Evolutionary conservation across 768 basidiomycete species (phyloP).

Genomic region (Suillus discolor): DNA sequence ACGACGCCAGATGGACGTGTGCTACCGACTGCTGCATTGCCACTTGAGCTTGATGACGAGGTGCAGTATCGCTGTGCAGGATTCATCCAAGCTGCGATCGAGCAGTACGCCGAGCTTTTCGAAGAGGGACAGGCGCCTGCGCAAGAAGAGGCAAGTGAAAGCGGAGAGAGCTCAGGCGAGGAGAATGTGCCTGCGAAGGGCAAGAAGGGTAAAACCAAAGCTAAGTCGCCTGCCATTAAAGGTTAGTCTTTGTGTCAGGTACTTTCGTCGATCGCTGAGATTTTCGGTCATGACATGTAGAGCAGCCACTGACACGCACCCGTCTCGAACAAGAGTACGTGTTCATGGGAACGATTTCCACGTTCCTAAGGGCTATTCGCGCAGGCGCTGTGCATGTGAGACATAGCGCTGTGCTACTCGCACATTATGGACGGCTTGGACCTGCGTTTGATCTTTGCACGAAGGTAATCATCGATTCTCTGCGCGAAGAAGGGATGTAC

Average conservation of each 20-base stretch:
- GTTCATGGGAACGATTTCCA: conserved; percentile 78
- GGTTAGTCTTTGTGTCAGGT: conserved; percentile 31
- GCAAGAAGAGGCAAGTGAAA: conserved; percentile 39
- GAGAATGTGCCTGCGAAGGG: conserved; percentile 36
- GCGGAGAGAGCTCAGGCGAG: conserved; percentile 41
- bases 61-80: conserved; percentile 88
- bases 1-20: conserved; percentile 46
- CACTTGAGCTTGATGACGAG: conserved; percentile 75
- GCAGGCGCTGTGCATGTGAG: conserved; percentile 75
- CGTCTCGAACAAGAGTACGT: conserved; percentile 74
- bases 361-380: conserved; percentile 85
- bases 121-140: conserved; percentile 37
- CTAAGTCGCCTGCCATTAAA: conserved; percentile 35
- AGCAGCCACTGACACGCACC: conserved; percentile 41
- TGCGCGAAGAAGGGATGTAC: conserved; percentile 84
- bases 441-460: conserved; percentile 80
- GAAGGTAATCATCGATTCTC: conserved; percentile 78
- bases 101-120: conserved; percentile 75
- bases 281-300: conserved; percentile 8
- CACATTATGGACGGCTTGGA: conserved; percentile 85
- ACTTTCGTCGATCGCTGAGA: not conserved
- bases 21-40: conserved; percentile 52
- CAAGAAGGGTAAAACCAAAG: conserved; percentile 31
- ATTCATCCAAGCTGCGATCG: conserved; percentile 88
- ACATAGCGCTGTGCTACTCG: conserved; percentile 78